Percentiles rank a stretch among this genome's conserved stretches.
Conservation (phyloP, 768 basidiomycete species). For the Tylopilus felleus region DNA sequence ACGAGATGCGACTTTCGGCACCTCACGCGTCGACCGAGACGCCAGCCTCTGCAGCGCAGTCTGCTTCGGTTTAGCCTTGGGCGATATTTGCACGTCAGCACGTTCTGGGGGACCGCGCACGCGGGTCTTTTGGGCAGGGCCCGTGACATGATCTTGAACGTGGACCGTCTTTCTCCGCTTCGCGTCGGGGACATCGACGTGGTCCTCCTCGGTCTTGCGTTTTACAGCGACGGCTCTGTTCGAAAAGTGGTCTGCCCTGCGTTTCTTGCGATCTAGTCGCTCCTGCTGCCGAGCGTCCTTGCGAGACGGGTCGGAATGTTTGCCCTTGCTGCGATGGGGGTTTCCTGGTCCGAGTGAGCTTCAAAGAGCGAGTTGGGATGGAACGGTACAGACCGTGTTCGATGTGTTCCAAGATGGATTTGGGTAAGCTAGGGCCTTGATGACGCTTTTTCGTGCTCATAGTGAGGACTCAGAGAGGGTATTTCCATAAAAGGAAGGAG, state of each 20-base stretch:
- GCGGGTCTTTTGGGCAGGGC: background rate
- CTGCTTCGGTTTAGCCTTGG: slow-evolving; percentile 10
- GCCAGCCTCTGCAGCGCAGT: slow-evolving; percentile 37
- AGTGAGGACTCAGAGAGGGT: background rate
- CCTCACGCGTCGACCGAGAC: slow-evolving; percentile 13
- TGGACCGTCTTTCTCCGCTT: slow-evolving; percentile 44
- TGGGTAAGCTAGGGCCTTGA: slow-evolving; percentile 26
- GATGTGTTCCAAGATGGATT: slow-evolving; percentile 28
- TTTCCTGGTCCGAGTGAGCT: slow-evolving; percentile 5
- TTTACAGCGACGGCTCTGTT: slow-evolving; percentile 32
- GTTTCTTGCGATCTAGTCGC: slow-evolving; percentile 55
- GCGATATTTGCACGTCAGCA: background rate
- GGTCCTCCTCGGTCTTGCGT: slow-evolving; percentile 41
- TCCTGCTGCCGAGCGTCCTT: slow-evolving; percentile 66
- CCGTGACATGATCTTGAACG: slow-evolving; percentile 7
- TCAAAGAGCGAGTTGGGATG: background rate
- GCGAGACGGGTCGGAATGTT: slow-evolving; percentile 36
- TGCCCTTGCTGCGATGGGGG: slow-evolving; percentile 5
- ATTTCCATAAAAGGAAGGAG: background rate
- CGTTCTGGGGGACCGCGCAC: background rate
- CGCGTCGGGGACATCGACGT: slow-evolving; percentile 40
- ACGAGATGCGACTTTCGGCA: background rate
- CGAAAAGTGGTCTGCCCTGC: slow-evolving; percentile 60
- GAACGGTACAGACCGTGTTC: slow-evolving; percentile 1
- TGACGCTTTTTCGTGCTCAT: slow-evolving; percentile 16